Evolutionary conservation across 306 rosid genomes (phyloP).

Genomic region (Amphicarpaea edgeworthii): DNA sequence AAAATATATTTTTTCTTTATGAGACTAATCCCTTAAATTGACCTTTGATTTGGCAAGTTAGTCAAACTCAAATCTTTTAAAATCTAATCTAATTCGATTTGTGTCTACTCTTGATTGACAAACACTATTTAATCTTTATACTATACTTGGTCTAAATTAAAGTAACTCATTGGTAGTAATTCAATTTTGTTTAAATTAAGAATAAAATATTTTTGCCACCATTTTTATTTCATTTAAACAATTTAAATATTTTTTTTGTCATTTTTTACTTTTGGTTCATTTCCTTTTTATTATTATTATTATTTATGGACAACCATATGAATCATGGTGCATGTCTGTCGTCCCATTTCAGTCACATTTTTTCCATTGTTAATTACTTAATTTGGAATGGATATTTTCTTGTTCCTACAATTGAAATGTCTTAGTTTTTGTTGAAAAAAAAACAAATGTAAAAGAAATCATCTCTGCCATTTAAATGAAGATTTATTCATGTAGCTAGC

Average conservation of each 20-base stretch:
- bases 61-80: neutral
- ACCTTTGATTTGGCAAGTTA: too few relatives aligned
- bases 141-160: neutral
- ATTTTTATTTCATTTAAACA: neutral
- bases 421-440: neutral
- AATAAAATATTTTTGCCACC: too few relatives aligned
- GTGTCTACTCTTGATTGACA: neutral
- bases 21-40: too few relatives aligned
- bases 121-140: neutral
- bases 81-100: neutral
- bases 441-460: neutral
- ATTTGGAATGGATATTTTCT: neutral
- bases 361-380: neutral
- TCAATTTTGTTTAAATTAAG: neutral
- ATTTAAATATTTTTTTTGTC: neutral
- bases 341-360: neutral
- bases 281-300: neutral
- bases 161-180: neutral
- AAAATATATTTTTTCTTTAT: too few relatives aligned
- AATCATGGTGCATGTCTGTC: neutral
- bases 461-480: neutral
- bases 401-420: slow-evolving; percentile 3
- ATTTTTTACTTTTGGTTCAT: neutral
- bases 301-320: too few relatives aligned
- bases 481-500: neutral